Base-by-base conservation (phyloP, 768 basidiomycete species). In the Termitomyces sp. region DNA sequence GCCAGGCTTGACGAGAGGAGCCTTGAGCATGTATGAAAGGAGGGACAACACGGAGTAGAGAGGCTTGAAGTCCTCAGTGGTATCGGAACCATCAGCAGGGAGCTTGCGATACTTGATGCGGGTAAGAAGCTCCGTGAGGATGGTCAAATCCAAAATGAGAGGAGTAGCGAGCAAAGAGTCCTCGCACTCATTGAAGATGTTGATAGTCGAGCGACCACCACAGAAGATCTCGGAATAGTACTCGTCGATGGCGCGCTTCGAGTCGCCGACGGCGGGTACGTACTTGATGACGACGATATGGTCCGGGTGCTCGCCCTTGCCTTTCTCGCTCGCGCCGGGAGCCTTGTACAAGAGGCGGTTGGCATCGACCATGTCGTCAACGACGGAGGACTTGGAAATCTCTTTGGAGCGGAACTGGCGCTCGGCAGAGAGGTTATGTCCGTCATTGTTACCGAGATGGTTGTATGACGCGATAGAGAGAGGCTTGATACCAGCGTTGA, bases 211-310 rank as follows among this genome's bases (percentile, higher is more conserved):
- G 59, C 92, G 79, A 28, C 95, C 95, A 62, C 95, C 95, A 67
- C 95, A 96, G 77, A 95, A 87, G 65, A 98, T 94, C 79, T 98
- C 95, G 11, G 92, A 95, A 72, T 94, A 93, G 74, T 98, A 98
- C 77, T 98, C 95, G 73, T 98, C 97, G 78, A 98, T 93, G n/a
- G 95, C 97, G 54, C 93, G 82, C 84, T 98, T 98, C 55, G 90
- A 92, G 76, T 98, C 97, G 38, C 96, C 95, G 30, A 96, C 94
- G 24, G 94, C 91, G 21, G 93, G 93, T 2, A 98, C 88, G 62
- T 96, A 96, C 79, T 96, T 96, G 82, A 96, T 96, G 54, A 96
- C 93, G 52, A 98, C 87, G 64, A 95, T 81, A 68, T 99, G 96
- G 71, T 98, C 95, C 28, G 96, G 96, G 71, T 98, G 94, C 74